Percentiles rank a stretch among this genome's conserved stretches.
Evolutionary conservation across 2,329 filamentous ascomycete species (phyloP).

Genomic region (Endothia cerciana): DNA sequence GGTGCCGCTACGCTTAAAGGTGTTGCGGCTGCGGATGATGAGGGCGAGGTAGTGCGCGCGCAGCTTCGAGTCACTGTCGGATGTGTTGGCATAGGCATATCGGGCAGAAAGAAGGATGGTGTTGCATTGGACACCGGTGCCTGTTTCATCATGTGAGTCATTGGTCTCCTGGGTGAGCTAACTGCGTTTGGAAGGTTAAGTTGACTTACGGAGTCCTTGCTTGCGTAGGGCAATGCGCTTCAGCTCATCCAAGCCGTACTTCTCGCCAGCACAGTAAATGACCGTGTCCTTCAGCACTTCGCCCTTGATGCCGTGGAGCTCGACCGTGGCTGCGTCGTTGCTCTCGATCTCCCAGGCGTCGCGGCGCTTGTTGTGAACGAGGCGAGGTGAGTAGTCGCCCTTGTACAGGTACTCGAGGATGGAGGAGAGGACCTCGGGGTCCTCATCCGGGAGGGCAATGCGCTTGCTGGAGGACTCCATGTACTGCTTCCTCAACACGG

Average conservation of each 20-base stretch:
- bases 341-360: slow-evolving; percentile 81
- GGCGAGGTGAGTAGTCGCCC: slow-evolving; percentile 86
- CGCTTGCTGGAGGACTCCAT: slow-evolving; percentile 67
- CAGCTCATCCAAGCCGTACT: slow-evolving; percentile 80
- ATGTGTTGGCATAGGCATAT: slow-evolving; percentile 86
- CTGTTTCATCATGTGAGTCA: slow-evolving; percentile 38
- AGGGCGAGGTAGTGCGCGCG: slow-evolving; percentile 91
- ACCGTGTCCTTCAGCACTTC: slow-evolving; percentile 85
- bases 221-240: slow-evolving; percentile 85
- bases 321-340: slow-evolving; percentile 66
- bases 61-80: slow-evolving; percentile 84
- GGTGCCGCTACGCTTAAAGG: slow-evolving; percentile 91
- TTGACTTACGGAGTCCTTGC: slow-evolving; percentile 74
- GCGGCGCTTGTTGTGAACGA: slow-evolving; percentile 79
- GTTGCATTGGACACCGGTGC: slow-evolving; percentile 79
- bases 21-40: slow-evolving; percentile 84
- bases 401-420: slow-evolving; percentile 93
- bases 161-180: slow-evolving; percentile 17
- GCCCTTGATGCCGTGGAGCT: slow-evolving; percentile 65
- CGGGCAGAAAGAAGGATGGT: slow-evolving; percentile 85
- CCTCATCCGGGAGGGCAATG: slow-evolving; percentile 80
- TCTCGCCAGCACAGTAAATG: slow-evolving; percentile 87
- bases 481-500: slow-evolving; percentile 66
- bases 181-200: not conserved
- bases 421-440: slow-evolving; percentile 88